These are phyloP conservation scores for Diaporthe sp. DNA, from an alignment of 2,329 filamentous ascomycete genomes.

Conservation along the genomic window DNA sequence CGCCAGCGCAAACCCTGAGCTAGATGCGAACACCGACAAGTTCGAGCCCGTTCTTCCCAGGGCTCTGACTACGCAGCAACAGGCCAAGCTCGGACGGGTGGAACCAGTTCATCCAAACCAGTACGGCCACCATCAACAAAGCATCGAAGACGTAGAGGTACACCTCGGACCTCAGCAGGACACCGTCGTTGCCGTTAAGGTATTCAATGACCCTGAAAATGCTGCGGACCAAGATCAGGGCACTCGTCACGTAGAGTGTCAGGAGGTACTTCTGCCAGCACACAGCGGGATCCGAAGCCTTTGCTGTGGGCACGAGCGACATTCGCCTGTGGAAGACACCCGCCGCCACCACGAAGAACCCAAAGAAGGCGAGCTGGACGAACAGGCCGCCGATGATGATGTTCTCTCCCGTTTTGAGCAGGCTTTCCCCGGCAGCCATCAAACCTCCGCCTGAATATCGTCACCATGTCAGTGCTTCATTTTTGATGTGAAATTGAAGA, in stretches of 20 bases:
- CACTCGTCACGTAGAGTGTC: constrained; percentile 42
- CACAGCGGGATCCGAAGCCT: constrained; percentile 39
- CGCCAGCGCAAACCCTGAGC: neutral
- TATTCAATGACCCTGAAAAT: constrained; percentile 65
- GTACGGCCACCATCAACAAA: constrained; percentile 44
- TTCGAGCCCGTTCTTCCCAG: neutral
- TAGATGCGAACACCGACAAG: neutral
- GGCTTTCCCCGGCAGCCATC: constrained; percentile 48
- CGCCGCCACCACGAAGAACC: constrained; percentile 61
- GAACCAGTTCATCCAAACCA: constrained; percentile 22
- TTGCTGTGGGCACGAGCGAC: constrained; percentile 47
- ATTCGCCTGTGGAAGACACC: constrained; percentile 62
- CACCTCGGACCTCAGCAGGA: constrained; percentile 58
- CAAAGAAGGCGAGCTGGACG: constrained; percentile 64
- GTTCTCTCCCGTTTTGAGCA: constrained; percentile 52
- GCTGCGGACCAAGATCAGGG: constrained; percentile 62
- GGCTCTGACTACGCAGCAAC: constrained; percentile 22
- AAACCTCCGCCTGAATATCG: constrained; percentile 55
- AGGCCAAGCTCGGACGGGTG: constrained; percentile 30
- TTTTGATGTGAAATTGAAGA: neutral
- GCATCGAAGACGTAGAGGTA: constrained; percentile 61
- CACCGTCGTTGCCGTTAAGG: constrained; percentile 57
- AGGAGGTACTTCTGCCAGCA: constrained; percentile 42
- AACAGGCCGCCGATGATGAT: constrained; percentile 63
- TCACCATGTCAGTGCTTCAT: constrained; percentile 12